Evolutionary conservation across 345 rosid species (phyloP).

Genomic region (Mercurialis annua): DNA sequence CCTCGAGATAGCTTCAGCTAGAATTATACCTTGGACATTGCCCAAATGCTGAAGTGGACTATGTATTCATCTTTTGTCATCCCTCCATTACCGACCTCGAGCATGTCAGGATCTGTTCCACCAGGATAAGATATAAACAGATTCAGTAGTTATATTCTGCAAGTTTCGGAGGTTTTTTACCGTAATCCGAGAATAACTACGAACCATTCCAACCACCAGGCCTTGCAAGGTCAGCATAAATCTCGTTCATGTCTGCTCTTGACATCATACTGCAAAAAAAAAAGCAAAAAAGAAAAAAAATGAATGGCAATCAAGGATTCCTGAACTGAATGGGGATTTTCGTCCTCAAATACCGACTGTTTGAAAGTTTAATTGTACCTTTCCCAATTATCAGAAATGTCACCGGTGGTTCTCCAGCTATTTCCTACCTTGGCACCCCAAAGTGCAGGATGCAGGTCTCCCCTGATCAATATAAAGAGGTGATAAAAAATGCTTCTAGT

Average conservation of each 20-base stretch:
- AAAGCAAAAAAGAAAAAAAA: too few species aligned
- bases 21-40: constrained; percentile 78
- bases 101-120: constrained; percentile 91
- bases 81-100: constrained; percentile 97
- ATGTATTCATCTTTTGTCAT: constrained; percentile 79
- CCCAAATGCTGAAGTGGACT: constrained; percentile 93
- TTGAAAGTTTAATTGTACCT: constrained; percentile 14
- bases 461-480: constrained; percentile 10
- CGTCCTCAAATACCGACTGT: not conserved
- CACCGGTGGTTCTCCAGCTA: constrained; percentile 34
- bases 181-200: not conserved
- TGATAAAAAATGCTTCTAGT: not conserved
- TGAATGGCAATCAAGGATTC: not conserved
- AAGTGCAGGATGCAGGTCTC: constrained; percentile 35
- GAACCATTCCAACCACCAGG: constrained; percentile 37
- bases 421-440: constrained; percentile 35
- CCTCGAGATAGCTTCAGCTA: not conserved
- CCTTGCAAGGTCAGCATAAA: constrained; percentile 27
- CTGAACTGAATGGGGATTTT: not conserved
- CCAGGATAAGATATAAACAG: not conserved
- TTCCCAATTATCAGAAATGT: constrained; percentile 32
- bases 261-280: constrained; percentile 44
- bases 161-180: not conserved
- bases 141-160: not conserved
- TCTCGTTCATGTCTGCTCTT: constrained; percentile 30